Evolutionary conservation across 75 land plant species (phyloP), one percentile per base, ranked within the genome.

Genomic region (Pinus taeda): DNA sequence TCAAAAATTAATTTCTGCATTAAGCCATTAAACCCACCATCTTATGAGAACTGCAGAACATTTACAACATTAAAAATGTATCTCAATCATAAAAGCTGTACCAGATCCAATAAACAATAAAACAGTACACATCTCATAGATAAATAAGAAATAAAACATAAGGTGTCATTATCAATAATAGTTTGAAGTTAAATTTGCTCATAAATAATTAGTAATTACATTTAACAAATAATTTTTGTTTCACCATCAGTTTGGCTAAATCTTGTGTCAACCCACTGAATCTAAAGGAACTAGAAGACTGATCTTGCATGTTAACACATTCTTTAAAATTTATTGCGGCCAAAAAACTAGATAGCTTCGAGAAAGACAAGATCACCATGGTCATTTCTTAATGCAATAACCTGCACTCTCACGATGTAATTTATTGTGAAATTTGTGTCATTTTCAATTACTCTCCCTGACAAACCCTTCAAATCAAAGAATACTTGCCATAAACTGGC

Each of bases 1-100:
- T 93, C 91, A 86, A 97, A 97, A 36, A 97, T 97, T 66, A 97
- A 83, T 59, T 82, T 90, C 92, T 97, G 93, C 80, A 81, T n/a
- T 5, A 17, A 76, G 49, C 30, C n/a, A 78, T 80, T n/a, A 59
- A 70, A 57, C 65, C 60, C 14, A 57, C 20, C 7, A 18, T 39
- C 3, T 18, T 39, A 20, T 67, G 37, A 64, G 18, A 15, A 64
- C 17, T 4, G 36, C 36, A 64, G 6, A 29, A 30, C 5, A 64
- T 26, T 11, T 6, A 67, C 33, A 17, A 39, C 45, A 37, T 67
- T 20, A 9, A 67, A 18, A 20, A 39, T 67, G 39, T 37, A 17
- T n/a, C 20, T 37, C 20, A 67, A 67, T 49, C 21, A 20, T 36
- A 36, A 7, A 39, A 18, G n/a, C 42, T 37, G 37, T 37, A 20